Conservation (phyloP, 1,284 basidiomycete genomes). For the Irpex lacteus region DNA sequence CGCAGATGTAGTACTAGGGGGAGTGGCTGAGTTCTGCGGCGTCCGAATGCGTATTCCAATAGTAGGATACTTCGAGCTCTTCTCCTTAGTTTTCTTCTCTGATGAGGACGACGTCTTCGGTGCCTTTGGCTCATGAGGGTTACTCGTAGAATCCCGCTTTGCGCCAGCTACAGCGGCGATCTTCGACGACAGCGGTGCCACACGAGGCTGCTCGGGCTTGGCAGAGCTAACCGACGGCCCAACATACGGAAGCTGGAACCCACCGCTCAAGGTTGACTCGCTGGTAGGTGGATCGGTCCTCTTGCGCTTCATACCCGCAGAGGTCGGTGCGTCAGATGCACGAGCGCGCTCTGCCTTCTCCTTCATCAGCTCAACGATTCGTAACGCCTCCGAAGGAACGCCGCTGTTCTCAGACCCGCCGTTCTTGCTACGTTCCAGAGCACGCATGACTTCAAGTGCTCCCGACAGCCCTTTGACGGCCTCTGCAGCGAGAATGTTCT, state of each 20-base stretch:
- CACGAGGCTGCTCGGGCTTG: conserved; percentile 19
- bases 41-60: conserved; percentile 26
- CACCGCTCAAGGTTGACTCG: conserved; percentile 26
- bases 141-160: conserved; percentile 13
- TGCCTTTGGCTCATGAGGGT: conserved; percentile 17
- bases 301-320: conserved; percentile 50
- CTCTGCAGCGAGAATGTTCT: conserved; percentile 41
- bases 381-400: conserved; percentile 34
- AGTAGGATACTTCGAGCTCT: conserved; percentile 17
- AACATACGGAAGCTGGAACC: conserved; percentile 48
- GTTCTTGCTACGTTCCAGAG: conserved; percentile 26
- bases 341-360: conserved; percentile 42
- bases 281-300: conserved; percentile 36
- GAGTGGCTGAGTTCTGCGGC: conserved; percentile 18
- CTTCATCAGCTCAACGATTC: conserved; percentile 47
- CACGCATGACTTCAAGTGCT: conserved; percentile 50
- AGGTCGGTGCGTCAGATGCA: conserved; percentile 13
- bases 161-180: conserved; percentile 14
- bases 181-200: conserved; percentile 11
- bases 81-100: conserved; percentile 16
- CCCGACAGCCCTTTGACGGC: conserved; percentile 47
- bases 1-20: conserved; percentile 19
- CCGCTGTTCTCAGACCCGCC: conserved; percentile 21
- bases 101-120: neutral
- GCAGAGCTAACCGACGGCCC: conserved; percentile 36